Percentiles rank a stretch among this genome's conserved stretches.
Evolutionary conservation across 371 early-diverging fungal genomes (phyloP).

Genomic region (Pancytospora philotis): DNA sequence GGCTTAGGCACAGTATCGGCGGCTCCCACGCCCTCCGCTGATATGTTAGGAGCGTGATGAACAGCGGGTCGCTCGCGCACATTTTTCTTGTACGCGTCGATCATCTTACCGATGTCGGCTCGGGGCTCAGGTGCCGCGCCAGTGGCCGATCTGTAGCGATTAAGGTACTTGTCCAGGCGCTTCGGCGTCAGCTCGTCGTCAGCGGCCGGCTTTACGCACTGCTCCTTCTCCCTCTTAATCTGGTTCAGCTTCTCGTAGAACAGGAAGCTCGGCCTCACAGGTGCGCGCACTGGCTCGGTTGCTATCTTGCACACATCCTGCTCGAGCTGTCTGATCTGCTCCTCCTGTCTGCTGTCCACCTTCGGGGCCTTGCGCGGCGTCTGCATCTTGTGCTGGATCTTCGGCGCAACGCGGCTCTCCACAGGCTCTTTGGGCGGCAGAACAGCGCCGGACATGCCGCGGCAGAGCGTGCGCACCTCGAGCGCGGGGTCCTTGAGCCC

Average conservation of each 20-base stretch:
- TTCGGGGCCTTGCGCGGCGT: not conserved
- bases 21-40: no score
- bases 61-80: no score
- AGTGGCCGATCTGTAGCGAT: constrained; percentile 14
- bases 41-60: no score
- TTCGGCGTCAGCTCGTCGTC: constrained; percentile 40
- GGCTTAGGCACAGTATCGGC: no score
- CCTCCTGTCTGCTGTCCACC: not conserved
- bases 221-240: not conserved
- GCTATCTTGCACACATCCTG: not conserved
- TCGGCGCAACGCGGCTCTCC: no score
- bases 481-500: constrained; percentile 29
- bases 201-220: constrained; percentile 1
- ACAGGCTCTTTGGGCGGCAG: not conserved
- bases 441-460: no score
- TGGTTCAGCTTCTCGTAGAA: not conserved
- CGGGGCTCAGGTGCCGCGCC: not conserved
- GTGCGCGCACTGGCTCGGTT: not conserved
- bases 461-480: constrained; percentile 31
- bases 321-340: not conserved
- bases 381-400: no score
- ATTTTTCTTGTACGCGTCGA: no score
- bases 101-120: no score
- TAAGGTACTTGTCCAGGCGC: constrained; percentile 34
- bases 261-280: not conserved